These are phyloP conservation scores for Euphorbia pulcherrima DNA, from an alignment of 345 rosid species.

Conservation along the genomic window DNA sequence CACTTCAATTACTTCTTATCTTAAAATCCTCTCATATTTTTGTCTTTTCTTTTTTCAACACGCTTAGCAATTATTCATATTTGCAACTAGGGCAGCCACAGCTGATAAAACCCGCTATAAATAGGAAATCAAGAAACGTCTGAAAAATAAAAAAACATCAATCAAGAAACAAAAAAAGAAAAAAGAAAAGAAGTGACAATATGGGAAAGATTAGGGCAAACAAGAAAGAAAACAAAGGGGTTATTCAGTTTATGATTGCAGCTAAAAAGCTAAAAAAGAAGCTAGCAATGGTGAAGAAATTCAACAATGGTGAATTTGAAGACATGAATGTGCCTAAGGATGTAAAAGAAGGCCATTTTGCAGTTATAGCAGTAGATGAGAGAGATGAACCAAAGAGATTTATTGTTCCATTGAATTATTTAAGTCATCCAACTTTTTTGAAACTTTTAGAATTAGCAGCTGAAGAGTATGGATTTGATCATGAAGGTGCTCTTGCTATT, in stretches of 20 bases:
- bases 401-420: constrained; percentile 46
- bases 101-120: not conserved
- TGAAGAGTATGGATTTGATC: constrained; percentile 47
- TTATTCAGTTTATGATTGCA: constrained; percentile 7
- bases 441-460: constrained; percentile 47
- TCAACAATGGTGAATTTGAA: constrained; percentile 7
- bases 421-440: constrained; percentile 43
- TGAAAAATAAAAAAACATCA: not conserved
- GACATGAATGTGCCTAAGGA: constrained; percentile 47
- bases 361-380: constrained; percentile 54
- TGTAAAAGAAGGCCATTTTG: constrained; percentile 71
- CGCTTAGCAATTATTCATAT: not conserved
- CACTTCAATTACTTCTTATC: not conserved
- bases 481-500: constrained; percentile 39
- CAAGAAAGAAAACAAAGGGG: constrained; percentile 12
- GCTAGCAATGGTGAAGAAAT: constrained; percentile 17
- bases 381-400: constrained; percentile 47
- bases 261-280: constrained; percentile 20
- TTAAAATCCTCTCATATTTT: not conserved
- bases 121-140: not conserved
- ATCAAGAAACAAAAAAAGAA: not conserved
- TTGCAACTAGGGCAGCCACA: too few relatives aligned
- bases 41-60: not conserved
- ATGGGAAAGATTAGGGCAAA: constrained; percentile 6
- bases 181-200: not conserved